A percentile compares a stretch with the other conserved stretches of the same genome.
These are phyloP conservation scores for Podospora tetraspora DNA, from an alignment of 495 filamentous ascomycete species.

Conservation along the genomic window DNA sequence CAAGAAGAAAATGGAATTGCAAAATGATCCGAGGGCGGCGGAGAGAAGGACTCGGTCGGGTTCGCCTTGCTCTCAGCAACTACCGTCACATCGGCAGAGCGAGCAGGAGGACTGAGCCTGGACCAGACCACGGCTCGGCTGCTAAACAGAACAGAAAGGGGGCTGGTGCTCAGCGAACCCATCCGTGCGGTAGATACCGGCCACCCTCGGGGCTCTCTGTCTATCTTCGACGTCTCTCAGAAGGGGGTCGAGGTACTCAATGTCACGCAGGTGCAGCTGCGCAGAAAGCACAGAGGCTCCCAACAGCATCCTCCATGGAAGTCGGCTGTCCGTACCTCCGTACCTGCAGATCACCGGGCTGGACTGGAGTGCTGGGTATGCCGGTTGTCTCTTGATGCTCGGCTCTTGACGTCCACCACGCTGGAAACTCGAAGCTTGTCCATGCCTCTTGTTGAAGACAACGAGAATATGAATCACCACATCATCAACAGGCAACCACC, in stretches of 20 bases:
- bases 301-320: background rate
- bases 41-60: background rate
- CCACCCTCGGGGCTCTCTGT: background rate
- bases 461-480: background rate
- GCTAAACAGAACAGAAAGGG: conserved; percentile 13
- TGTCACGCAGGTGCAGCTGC: background rate
- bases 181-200: conserved; percentile 15
- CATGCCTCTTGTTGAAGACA: background rate
- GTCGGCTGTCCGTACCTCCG: background rate
- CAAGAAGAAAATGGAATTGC: background rate
- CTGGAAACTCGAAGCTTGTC: background rate
- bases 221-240: background rate
- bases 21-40: background rate
- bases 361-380: background rate
- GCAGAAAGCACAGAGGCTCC: background rate
- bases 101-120: conserved; percentile 4
- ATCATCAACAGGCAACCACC: background rate
- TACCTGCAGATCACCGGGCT: background rate
- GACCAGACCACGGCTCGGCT: conserved; percentile 23
- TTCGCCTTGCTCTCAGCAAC: background rate
- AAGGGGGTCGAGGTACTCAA: background rate
- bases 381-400: background rate
- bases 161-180: conserved; percentile 6
- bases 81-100: background rate
- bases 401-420: background rate